Conservation (phyloP, 2,329 filamentous ascomycete species). For the Sphaceloma murrayae region DNA sequence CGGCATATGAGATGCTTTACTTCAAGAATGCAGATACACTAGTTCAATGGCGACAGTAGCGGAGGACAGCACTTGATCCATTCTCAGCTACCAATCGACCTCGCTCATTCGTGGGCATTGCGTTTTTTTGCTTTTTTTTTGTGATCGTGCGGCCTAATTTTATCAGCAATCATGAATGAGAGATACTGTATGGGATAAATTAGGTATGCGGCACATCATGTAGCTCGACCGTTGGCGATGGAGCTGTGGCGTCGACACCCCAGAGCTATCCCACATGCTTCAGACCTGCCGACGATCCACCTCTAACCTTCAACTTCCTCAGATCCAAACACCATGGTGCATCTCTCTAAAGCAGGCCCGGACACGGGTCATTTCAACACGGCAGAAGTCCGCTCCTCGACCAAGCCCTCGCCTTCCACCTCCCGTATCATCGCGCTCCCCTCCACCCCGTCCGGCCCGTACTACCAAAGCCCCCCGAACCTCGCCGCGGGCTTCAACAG, state of each 20-base stretch:
- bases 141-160: too few relatives aligned
- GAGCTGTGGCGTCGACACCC: slow-evolving; percentile 7
- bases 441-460: slow-evolving; percentile 13
- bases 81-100: background rate
- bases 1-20: slow-evolving; percentile 3
- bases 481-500: slow-evolving; percentile 25
- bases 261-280: background rate
- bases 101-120: too few relatives aligned
- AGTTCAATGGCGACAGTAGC: background rate
- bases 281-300: background rate
- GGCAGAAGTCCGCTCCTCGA: slow-evolving; percentile 21
- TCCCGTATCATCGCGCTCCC: slow-evolving; percentile 24
- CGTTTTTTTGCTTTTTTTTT: too few relatives aligned
- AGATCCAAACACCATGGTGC: slow-evolving; percentile 15
- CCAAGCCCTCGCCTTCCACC: slow-evolving; percentile 20
- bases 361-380: slow-evolving; percentile 27
- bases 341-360: slow-evolving; percentile 20
- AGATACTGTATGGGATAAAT: too few relatives aligned
- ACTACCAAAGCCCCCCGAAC: slow-evolving; percentile 25
- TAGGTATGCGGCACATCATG: too few relatives aligned
- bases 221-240: background rate
- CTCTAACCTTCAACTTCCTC: background rate
- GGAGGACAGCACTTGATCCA: background rate
- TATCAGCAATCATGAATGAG: too few relatives aligned
- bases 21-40: background rate